Conservation (phyloP, 2,329 filamentous ascomycete genomes). For the Sporothrix brunneoviolacea region DNA sequence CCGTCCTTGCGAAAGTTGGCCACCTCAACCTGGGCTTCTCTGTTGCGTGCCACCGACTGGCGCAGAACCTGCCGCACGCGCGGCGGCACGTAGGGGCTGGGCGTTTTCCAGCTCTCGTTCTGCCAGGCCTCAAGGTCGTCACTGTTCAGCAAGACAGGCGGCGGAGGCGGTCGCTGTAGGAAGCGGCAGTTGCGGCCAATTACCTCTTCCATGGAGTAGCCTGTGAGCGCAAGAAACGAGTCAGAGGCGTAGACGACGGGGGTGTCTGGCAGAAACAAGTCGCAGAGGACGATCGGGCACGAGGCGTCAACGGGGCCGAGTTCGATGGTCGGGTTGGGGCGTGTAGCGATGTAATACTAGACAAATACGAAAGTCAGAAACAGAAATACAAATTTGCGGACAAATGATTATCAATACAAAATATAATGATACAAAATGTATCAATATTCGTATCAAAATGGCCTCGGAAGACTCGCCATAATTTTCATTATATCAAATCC, state of each 20-base stretch:
- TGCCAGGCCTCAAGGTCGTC: too few relatives aligned
- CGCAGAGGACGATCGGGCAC: constrained; percentile 76
- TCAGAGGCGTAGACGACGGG: constrained; percentile 84
- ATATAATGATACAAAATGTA: too few relatives aligned
- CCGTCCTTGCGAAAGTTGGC: constrained; percentile 81
- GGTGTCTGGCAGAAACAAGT: constrained; percentile 63
- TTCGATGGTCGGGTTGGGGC: constrained; percentile 68
- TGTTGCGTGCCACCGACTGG: constrained; percentile 35
- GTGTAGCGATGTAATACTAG: constrained; percentile 49
- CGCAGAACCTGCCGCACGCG: constrained; percentile 46
- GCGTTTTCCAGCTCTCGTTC: too few relatives aligned
- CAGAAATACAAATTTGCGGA: too few relatives aligned
- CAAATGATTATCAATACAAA: too few relatives aligned
- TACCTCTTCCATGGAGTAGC: constrained; percentile 68
- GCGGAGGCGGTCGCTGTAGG: constrained; percentile 58
- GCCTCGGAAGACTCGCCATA: background rate
- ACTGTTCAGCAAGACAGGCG: too few relatives aligned
- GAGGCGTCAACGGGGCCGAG: constrained; percentile 79
- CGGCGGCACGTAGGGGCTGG: background rate
- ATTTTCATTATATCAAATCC: constrained; percentile 15
- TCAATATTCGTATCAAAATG: background rate
- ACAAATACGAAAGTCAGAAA: background rate
- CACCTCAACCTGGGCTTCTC: constrained; percentile 47
- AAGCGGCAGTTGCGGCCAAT: constrained; percentile 79
- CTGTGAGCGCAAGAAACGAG: constrained; percentile 70